These are phyloP conservation scores for Metschnikowia vanudenii DNA, from an alignment of 805 yeast species.

Conservation along the genomic window DNA sequence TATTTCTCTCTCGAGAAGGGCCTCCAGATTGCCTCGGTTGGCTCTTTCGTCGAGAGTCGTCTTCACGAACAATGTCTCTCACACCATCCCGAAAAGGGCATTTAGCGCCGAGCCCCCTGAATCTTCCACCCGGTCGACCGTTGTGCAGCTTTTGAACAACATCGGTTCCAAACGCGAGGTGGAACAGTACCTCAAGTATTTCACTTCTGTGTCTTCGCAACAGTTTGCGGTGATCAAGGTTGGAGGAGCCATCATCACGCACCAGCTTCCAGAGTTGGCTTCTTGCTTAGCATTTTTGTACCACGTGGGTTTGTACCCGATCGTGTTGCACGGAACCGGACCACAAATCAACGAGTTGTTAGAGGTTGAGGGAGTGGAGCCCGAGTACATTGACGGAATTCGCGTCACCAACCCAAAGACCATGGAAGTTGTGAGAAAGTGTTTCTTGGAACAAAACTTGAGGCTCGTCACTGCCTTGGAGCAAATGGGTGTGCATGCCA, in stretches of 20 bases:
- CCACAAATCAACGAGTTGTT: conserved; percentile 95
- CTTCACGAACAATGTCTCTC: neutral
- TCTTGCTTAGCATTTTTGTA: conserved; percentile 93
- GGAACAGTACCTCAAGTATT: conserved; percentile 93
- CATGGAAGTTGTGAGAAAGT: conserved; percentile 92
- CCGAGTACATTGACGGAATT: conserved; percentile 94
- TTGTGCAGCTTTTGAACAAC: conserved; percentile 89
- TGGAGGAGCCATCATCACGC: conserved; percentile 98
- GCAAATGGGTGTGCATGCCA: conserved; percentile 93
- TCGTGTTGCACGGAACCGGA: conserved; percentile 97
- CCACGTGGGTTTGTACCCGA: conserved; percentile 96
- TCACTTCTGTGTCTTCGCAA: conserved; percentile 93
- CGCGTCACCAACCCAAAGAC: conserved; percentile 93
- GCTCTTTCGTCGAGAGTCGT: neutral
- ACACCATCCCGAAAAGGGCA: conserved; percentile 2
- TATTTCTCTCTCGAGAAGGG: conserved; percentile 11
- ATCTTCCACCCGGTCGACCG: conserved; percentile 85
- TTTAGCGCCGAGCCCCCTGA: conserved; percentile 10
- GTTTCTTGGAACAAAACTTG: conserved; percentile 93
- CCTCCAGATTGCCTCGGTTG: conserved; percentile 8
- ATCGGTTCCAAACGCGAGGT: conserved; percentile 98
- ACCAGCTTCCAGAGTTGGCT: conserved; percentile 88
- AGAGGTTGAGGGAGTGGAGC: conserved; percentile 93
- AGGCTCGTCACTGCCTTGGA: conserved; percentile 94
- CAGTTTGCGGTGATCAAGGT: conserved; percentile 98